Evolutionary conservation across 1,284 basidiomycete species (phyloP).

Genomic region (Cystobasidium sp.): DNA sequence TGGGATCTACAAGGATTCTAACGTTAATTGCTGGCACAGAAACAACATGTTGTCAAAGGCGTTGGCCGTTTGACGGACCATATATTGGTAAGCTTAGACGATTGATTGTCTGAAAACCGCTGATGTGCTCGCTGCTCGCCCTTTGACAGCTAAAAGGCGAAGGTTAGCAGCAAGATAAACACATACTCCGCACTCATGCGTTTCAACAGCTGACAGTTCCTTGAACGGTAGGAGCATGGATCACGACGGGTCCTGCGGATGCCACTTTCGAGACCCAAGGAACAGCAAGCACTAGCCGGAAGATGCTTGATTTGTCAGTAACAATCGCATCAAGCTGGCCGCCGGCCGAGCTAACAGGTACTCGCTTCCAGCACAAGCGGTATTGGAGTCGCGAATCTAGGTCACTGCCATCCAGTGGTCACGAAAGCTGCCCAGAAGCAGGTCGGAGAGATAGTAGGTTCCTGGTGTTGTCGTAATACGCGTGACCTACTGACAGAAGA

Average conservation of each 20-base stretch:
- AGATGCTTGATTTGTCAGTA: slow-evolving; percentile 56
- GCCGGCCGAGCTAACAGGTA: slow-evolving; percentile 49
- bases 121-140: not conserved
- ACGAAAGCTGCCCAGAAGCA: slow-evolving; percentile 84
- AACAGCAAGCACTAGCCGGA: slow-evolving; percentile 48
- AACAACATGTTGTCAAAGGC: slow-evolving; percentile 68
- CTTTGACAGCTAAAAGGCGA: slow-evolving; percentile 64
- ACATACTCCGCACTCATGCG: no score
- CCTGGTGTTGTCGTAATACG: slow-evolving; percentile 53
- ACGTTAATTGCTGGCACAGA: not conserved
- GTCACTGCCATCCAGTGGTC: slow-evolving; percentile 84
- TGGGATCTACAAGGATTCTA: not conserved
- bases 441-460: slow-evolving; percentile 76
- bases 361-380: slow-evolving; percentile 84
- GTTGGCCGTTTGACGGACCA: slow-evolving; percentile 70
- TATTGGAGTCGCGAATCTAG: slow-evolving; percentile 74
- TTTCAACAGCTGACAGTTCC: no score
- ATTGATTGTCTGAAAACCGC: not conserved
- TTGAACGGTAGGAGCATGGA: no score
- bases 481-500: slow-evolving; percentile 21
- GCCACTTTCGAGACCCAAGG: slow-evolving; percentile 27
- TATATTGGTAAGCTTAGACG: slow-evolving; percentile 62
- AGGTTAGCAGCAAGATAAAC: slow-evolving; percentile 59
- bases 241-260: slow-evolving; percentile 38
- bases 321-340: no score